These are phyloP conservation scores for Naganishia onofrii DNA, from an alignment of 768 basidiomycete species.

Conservation along the genomic window DNA sequence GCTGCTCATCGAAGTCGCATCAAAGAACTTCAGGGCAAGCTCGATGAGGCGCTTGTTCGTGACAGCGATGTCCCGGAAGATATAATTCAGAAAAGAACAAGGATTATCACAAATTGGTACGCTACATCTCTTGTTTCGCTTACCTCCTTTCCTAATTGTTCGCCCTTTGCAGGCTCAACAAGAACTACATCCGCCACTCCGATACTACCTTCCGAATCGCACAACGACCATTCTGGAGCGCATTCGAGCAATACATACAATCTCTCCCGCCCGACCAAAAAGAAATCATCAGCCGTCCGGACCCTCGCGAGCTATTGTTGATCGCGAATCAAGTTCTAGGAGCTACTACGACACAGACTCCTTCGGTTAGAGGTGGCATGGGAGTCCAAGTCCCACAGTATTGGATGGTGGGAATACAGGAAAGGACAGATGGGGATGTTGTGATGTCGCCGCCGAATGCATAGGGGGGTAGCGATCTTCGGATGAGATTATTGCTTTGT, in stretches of 20 bases:
- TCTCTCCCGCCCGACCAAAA: not conserved
- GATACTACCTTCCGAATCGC: not conserved
- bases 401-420: not conserved
- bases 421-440: not conserved
- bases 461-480: too few species aligned
- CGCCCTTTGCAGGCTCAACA: not conserved
- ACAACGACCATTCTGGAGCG: constrained; percentile 1
- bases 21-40: not conserved
- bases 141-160: not conserved
- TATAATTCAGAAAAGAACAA: not conserved
- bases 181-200: not conserved
- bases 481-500: too few species aligned
- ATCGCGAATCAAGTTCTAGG: not conserved
- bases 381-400: not conserved
- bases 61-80: not conserved
- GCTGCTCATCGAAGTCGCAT: not conserved
- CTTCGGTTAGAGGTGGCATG: not conserved
- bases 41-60: not conserved
- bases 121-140: not conserved
- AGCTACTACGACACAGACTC: not conserved
- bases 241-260: not conserved
- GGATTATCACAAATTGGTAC: not conserved
- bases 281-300: constrained; percentile 2
- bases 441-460: too few species aligned
- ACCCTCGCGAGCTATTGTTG: not conserved